Evolutionary conservation across 1,284 basidiomycete genomes (phyloP).

Genomic region (Mycosarcoma maydis): DNA sequence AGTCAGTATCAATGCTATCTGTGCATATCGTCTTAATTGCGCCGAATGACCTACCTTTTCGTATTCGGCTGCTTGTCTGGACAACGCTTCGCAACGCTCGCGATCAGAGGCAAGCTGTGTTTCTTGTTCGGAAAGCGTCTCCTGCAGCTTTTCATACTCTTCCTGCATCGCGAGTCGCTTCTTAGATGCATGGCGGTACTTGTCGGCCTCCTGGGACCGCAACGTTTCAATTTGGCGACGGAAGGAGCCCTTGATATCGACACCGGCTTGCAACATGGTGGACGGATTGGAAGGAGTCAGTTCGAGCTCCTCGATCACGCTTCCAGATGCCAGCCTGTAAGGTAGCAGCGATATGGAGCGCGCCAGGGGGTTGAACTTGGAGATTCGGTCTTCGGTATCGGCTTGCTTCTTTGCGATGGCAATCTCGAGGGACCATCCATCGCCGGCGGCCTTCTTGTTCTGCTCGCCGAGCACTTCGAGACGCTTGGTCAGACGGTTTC

Average conservation of each 20-base stretch:
- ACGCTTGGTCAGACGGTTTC: constrained; percentile 54
- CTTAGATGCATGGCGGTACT: constrained; percentile 46
- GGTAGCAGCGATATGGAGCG: constrained; percentile 54
- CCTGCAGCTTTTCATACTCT: constrained; percentile 49
- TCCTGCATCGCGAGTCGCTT: constrained; percentile 53
- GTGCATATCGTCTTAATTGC: no score
- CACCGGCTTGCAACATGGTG: constrained; percentile 56
- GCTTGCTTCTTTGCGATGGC: constrained; percentile 57
- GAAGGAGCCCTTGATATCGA: constrained; percentile 51
- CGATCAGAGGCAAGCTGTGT: constrained; percentile 33
- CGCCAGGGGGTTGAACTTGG: constrained; percentile 51
- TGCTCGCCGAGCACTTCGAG: constrained; percentile 46
- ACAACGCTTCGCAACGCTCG: constrained; percentile 35
- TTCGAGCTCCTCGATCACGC: constrained; percentile 50
- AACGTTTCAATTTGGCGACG: constrained; percentile 44
- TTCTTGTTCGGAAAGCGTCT: constrained; percentile 36
- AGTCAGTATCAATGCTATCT: background rate
- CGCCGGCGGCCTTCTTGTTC: constrained; percentile 50
- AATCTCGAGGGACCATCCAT: constrained; percentile 57
- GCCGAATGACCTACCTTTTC: constrained; percentile 21
- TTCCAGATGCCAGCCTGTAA: constrained; percentile 36
- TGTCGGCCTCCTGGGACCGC: constrained; percentile 41
- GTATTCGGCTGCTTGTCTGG: constrained; percentile 41
- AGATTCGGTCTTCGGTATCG: constrained; percentile 56
- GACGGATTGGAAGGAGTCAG: constrained; percentile 41